Evolutionary conservation across 192 early-diverging fungal species (phyloP).

Genomic region (Linnemannia schmuckeri): DNA sequence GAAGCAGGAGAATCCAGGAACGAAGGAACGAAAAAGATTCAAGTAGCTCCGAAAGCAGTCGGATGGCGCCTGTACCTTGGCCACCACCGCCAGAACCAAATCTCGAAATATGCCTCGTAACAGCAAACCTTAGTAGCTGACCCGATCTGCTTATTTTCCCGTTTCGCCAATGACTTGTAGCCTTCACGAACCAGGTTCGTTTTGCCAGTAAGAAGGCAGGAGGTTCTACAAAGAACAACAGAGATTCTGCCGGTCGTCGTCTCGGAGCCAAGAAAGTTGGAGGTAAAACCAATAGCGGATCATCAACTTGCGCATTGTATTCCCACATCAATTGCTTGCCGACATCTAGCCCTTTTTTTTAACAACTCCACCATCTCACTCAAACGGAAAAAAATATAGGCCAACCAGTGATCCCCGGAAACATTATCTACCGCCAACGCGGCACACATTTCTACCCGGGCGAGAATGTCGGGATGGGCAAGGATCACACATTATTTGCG

Average conservation of each 20-base stretch:
- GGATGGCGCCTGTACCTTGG: neutral
- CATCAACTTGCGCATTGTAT: neutral
- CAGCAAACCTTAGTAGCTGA: neutral
- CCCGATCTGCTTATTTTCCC: neutral
- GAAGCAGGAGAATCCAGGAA: too few relatives aligned
- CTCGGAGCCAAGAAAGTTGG: slow-evolving; percentile 84
- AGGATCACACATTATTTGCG: slow-evolving; percentile 85
- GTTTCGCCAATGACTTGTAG: slow-evolving; percentile 1
- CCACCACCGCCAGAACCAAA: neutral
- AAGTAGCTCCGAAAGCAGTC: too few relatives aligned
- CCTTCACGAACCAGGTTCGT: slow-evolving; percentile 69
- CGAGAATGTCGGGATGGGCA: slow-evolving; percentile 82
- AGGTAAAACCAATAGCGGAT: slow-evolving; percentile 40
- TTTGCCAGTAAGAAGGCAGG: slow-evolving; percentile 84
- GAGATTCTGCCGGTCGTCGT: slow-evolving; percentile 83
- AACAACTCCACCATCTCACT: neutral
- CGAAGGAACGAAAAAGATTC: too few relatives aligned
- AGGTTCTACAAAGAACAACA: slow-evolving; percentile 82
- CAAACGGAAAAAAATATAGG: slow-evolving; percentile 32
- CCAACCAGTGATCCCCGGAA: slow-evolving; percentile 79
- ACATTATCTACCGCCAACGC: slow-evolving; percentile 86
- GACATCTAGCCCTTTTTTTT: too few relatives aligned
- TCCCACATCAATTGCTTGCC: neutral
- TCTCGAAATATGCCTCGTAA: neutral
- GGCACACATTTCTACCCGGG: slow-evolving; percentile 86